Conservation (phyloP, 1,284 basidiomycete genomes). For the Pyrrhoderma noxium region DNA sequence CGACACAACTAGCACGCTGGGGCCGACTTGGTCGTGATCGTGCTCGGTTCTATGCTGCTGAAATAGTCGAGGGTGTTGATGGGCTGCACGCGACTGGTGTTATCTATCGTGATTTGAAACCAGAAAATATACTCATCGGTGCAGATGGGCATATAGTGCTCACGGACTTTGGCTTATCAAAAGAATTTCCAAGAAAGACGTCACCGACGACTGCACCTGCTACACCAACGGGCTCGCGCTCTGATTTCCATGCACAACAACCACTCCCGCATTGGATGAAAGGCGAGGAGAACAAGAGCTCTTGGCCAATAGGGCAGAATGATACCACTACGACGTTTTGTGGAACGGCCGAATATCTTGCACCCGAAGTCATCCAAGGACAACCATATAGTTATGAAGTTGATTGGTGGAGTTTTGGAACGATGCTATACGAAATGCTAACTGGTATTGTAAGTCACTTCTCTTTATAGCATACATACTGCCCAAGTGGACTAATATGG, state of each 20-base stretch:
- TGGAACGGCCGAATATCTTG: constrained; percentile 90
- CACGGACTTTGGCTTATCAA: constrained; percentile 91
- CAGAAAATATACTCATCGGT: constrained; percentile 93
- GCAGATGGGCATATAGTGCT: constrained; percentile 91
- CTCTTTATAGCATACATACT: too few species aligned
- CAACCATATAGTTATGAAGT: constrained; percentile 90
- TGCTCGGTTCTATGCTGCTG: constrained; percentile 92
- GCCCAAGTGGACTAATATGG: too few species aligned
- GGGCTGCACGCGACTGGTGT: constrained; percentile 83
- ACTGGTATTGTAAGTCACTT: constrained; percentile 70
- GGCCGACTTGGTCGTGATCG: constrained; percentile 87
- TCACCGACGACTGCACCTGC: constrained; percentile 42
- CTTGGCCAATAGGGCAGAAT: constrained; percentile 37
- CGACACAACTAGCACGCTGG: constrained; percentile 93
- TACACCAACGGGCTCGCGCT: constrained; percentile 45
- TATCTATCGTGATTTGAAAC: constrained; percentile 86
- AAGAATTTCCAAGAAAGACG: constrained; percentile 66
- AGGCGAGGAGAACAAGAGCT: constrained; percentile 45
- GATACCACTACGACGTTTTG: constrained; percentile 82
- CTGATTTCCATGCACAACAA: constrained; percentile 48
- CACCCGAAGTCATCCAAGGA: constrained; percentile 90
- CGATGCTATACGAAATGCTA: constrained; percentile 94
- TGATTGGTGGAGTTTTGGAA: constrained; percentile 97
- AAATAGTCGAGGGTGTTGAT: constrained; percentile 93
- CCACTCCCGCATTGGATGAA: constrained; percentile 69